Conservation (phyloP, 2,329 filamentous ascomycete genomes). For the Aspergillus awamori region DNA sequence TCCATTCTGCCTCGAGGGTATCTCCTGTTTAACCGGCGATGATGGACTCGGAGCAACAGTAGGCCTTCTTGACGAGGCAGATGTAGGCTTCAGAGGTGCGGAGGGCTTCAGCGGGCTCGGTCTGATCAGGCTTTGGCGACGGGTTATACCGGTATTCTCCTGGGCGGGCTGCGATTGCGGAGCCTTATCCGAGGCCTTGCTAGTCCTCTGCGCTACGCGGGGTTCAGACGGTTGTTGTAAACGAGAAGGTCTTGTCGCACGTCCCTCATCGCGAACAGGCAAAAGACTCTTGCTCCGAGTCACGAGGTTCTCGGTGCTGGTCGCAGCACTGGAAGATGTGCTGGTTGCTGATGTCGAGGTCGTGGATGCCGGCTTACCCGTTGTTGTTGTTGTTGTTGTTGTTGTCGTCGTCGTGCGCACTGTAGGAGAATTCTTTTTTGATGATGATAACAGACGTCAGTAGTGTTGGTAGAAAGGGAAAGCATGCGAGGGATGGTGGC, state of each 20-base stretch:
- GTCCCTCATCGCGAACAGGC: conserved; percentile 24
- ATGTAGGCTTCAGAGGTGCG: conserved; percentile 19
- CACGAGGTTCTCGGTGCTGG: conserved; percentile 23
- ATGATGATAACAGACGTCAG: conserved; percentile 17
- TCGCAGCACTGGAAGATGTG: conserved; percentile 12
- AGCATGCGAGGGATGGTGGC: conserved; percentile 9
- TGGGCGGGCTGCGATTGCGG: conserved; percentile 13
- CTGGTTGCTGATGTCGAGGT: conserved; percentile 14
- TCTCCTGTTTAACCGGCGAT: conserved; percentile 26
- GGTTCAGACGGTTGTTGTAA: conserved; percentile 23
- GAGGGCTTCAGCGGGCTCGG: conserved; percentile 28
- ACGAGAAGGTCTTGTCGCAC: conserved; percentile 19
- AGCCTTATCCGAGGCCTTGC: conserved; percentile 17
- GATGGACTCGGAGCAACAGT: conserved; percentile 21
- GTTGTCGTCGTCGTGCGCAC: conserved; percentile 26
- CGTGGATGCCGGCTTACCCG: conserved; percentile 19
- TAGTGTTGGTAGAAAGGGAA: conserved; percentile 16
- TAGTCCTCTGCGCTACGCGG: conserved; percentile 23
- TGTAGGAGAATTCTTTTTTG: conserved; percentile 26
- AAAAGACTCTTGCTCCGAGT: conserved; percentile 36
- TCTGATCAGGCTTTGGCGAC: conserved; percentile 36
- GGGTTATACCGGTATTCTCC: conserved; percentile 17
- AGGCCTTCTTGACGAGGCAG: conserved; percentile 22
- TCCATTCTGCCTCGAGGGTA: conserved; percentile 14
- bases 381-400: conserved; percentile 15